phyloP scores from a whole-genome alignment of 2,329 filamentous ascomycete species.

The Calonectria naviculata region DNA sequence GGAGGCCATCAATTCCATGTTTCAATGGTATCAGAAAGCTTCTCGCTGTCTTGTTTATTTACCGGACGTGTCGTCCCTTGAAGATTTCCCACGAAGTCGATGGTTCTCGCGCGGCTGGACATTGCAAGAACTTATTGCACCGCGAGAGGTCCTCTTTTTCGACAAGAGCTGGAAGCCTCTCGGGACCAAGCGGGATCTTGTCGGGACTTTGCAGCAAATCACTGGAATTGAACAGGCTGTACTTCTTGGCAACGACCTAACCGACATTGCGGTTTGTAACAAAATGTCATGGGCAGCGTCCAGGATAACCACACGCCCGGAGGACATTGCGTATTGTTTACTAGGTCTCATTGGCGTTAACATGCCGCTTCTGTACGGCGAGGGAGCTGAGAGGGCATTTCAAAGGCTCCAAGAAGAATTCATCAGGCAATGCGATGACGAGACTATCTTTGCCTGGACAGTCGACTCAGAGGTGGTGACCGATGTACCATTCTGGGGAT shows the following conservation, averaged over 20 bases:
- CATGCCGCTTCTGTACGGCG: background rate
- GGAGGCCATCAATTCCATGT: slow-evolving; percentile 8
- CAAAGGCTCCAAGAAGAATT: slow-evolving; percentile 3
- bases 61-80: background rate
- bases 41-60: background rate
- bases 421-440: background rate
- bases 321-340: slow-evolving; percentile 1
- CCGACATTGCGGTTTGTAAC: background rate
- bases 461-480: background rate
- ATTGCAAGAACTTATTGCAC: background rate
- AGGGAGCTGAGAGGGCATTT: background rate
- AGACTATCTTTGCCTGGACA: background rate
- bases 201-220: background rate
- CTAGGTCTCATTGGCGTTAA: background rate
- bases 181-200: background rate
- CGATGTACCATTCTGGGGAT: background rate
- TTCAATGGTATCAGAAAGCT: background rate
- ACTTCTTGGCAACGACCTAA: background rate
- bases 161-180: background rate
- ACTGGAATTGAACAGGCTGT: background rate
- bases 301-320: background rate
- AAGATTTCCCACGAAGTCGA: background rate
- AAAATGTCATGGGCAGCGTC: background rate
- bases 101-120: slow-evolving; percentile 5
- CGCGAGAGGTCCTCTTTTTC: background rate